Evolutionary conservation across 371 early-diverging fungal species (phyloP).

Genomic region (Mortierella sp.): DNA sequence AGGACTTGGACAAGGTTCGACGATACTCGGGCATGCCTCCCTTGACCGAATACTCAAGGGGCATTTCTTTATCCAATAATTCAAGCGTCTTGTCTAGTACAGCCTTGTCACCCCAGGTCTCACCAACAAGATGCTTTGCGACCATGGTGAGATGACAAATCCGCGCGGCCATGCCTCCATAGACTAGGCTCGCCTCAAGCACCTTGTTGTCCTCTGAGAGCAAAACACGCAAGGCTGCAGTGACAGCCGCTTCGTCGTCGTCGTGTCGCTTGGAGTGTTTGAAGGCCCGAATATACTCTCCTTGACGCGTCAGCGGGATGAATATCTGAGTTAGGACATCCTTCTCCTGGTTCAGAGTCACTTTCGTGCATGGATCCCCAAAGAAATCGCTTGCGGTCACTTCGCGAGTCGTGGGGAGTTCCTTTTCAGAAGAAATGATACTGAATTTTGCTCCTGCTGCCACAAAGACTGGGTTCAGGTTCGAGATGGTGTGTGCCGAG

Average conservation of each 20-base stretch:
- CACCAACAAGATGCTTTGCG: constrained; percentile 36
- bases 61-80: constrained; percentile 57
- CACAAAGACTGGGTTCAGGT: constrained; percentile 77
- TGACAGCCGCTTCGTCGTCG: constrained; percentile 80
- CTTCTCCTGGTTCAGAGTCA: constrained; percentile 56
- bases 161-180: constrained; percentile 74
- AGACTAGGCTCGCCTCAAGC: constrained; percentile 61
- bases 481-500: constrained; percentile 78
- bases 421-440: constrained; percentile 26
- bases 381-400: constrained; percentile 69
- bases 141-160: constrained; percentile 53
- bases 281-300: constrained; percentile 66
- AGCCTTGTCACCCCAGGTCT: constrained; percentile 53
- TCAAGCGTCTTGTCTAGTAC: constrained; percentile 42
- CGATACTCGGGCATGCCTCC: constrained; percentile 80
- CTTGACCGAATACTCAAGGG: constrained; percentile 59
- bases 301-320: constrained; percentile 59
- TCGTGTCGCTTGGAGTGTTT: constrained; percentile 79
- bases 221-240: constrained; percentile 62
- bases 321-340: constrained; percentile 57
- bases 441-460: constrained; percentile 62
- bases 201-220: constrained; percentile 53
- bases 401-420: constrained; percentile 42
- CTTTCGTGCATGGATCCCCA: constrained; percentile 72
- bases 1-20: constrained; percentile 63